Base-by-base conservation (phyloP, 2,329 filamentous ascomycete genomes). In the Ilyonectria destructans region DNA sequence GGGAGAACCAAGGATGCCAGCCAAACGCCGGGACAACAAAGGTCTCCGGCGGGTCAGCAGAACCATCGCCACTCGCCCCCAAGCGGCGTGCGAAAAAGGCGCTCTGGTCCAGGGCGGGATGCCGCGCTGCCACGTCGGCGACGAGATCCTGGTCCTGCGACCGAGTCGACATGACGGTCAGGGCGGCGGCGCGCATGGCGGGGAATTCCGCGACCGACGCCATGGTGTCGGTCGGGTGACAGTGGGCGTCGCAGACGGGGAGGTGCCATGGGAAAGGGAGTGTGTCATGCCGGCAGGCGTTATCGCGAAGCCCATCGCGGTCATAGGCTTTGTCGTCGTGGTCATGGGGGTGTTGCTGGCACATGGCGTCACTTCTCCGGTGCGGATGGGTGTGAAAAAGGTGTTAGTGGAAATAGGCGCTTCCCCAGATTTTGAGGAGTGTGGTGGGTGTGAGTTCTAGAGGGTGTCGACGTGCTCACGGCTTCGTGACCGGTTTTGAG, bases 1-100 rank as follows among this genome's bases (percentile, higher is more conserved):
- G 86, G 1, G 93, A 92, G 80, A 95, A 96, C 93, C 93, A 96
- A 1, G 93, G 93, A 78, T 96, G 93, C 92, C 93, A 95, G 21
- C 93, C 93, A 80, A 95, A 96, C n/a, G 90, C 90, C 0, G 93
- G 92, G 4, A 96, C 75, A 58, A 85, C 74, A 23, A 43, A 60
- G 9, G 64, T 46, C 2, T 49, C 15, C 8, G 40, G 1, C 29
- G 54, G 6, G 10, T 19, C 33, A 58, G 23, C 17, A 43, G 46
- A 40, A 4, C 33, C 55, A 19, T 54, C 35, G 31, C n/a, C 15
- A 3, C 15, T 21, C 6, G 49, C 56, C 12, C 17, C 23, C 13
- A 35, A 29, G 8, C 19, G 51, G 21, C 40, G 31, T 2, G 52
- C 23, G 33, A 21, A 33, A 40, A 60, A 48, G 17, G 55, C 49